Evolutionary conservation across 805 yeast genomes (phyloP).

Genomic region (Metschnikowia lunata): DNA sequence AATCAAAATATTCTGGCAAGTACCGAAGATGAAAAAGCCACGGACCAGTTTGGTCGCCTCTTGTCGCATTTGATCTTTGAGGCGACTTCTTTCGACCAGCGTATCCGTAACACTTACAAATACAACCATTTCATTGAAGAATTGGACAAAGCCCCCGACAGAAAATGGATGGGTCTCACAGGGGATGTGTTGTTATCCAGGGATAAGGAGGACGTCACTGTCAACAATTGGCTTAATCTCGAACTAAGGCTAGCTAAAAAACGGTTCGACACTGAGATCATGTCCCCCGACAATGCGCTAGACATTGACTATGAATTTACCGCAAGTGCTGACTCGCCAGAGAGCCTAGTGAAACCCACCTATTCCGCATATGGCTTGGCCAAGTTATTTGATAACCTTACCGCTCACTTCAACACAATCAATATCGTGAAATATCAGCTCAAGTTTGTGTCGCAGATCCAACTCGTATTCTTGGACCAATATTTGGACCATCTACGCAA

Average conservation of each 20-base stretch:
- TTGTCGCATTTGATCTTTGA: slow-evolving; percentile 59
- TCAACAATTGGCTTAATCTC: slow-evolving; percentile 46
- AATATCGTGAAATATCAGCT: slow-evolving; percentile 46
- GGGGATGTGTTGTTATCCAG: slow-evolving; percentile 36
- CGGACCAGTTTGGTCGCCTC: slow-evolving; percentile 41
- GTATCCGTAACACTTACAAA: slow-evolving; percentile 40
- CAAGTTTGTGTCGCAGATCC: slow-evolving; percentile 55
- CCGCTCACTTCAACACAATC: slow-evolving; percentile 50
- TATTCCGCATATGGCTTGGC: slow-evolving; percentile 55
- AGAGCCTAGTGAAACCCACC: slow-evolving; percentile 44
- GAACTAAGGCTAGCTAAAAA: slow-evolving; percentile 50
- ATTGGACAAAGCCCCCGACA: slow-evolving; percentile 19
- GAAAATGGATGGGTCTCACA: slow-evolving; percentile 47
- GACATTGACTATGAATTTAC: slow-evolving; percentile 52
- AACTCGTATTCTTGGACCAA: slow-evolving; percentile 50
- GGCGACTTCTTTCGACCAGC: slow-evolving; percentile 53
- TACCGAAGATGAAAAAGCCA: slow-evolving; percentile 13
- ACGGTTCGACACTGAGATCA: slow-evolving; percentile 48
- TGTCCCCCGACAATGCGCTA: slow-evolving; percentile 47
- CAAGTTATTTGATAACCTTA: slow-evolving; percentile 54
- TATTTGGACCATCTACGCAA: slow-evolving; percentile 36
- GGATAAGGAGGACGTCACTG: slow-evolving; percentile 29
- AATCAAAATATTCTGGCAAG: slow-evolving; percentile 22
- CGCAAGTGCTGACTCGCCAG: slow-evolving; percentile 12
- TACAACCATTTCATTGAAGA: slow-evolving; percentile 39